Evolutionary conservation across 2,329 filamentous ascomycete species (phyloP), one percentile per base, ranked within the genome.

Genomic region (Pyrenophora seminiperda): DNA sequence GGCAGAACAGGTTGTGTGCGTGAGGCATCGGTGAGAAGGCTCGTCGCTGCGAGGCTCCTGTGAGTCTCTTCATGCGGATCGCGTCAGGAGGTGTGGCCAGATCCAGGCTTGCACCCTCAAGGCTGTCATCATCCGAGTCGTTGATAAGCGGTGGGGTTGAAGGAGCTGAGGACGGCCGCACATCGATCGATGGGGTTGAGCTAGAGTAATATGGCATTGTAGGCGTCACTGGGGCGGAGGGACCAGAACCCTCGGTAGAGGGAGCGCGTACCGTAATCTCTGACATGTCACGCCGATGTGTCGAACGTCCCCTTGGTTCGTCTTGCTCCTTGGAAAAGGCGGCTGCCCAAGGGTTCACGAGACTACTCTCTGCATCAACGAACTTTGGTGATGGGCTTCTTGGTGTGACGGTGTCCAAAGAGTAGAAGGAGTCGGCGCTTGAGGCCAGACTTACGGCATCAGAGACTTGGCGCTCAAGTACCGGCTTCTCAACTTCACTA

Each of bases 11-110:
- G 51, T 86, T 88, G 5, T 86, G 85, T 0, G 86, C 78, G 1
- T 86, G 81, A 2, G 88, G 87, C 54, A 91, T 78, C 0, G 88
- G 86, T 0, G 87, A 87, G 6, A 88, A 76, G 7, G 81, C 81
- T 30, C 83, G 81, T 49, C 80, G 78, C 48, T 79, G 76, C 2
- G 82, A 84, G 2, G 82, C 79, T 18, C 84, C 81, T 38, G 72
- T 83, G 30, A 74, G 66, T 33, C 66, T 65, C 46, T 65, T 71
- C 56, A 69, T 70, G 34, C 69, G 67, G 36, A 73, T 71, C 7
- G 64, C 68, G 50, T 70, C 63, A 14, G 68, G 73, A 32, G 70
- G 76, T 57, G 66, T 79, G 53, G 54, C 73, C 54, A 68, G 71
- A 67, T 72, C 75, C 56, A 64, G 60, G 60, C 58, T 70, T 41